Evolutionary conservation across 2,329 filamentous ascomycete species (phyloP).

Genomic region (Sphaerulina vaccinii): DNA sequence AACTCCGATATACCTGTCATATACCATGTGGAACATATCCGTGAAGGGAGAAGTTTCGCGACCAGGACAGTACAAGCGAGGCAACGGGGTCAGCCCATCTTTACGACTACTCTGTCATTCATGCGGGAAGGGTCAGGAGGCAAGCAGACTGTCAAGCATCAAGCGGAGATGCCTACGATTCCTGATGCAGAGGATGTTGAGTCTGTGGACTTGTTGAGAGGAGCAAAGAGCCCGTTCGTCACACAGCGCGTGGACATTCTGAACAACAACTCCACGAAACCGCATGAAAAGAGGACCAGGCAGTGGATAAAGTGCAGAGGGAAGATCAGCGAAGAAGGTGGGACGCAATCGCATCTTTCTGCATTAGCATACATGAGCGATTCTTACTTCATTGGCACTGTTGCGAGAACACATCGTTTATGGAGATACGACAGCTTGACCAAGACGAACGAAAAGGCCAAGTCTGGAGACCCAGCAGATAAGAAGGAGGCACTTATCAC

Average conservation of each 20-base stretch:
- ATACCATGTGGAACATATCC: conserved; percentile 91
- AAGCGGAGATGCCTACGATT: conserved; percentile 52
- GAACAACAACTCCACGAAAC: conserved; percentile 53
- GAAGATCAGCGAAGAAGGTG: conserved; percentile 68
- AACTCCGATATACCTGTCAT: conserved; percentile 81
- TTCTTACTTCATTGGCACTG: conserved; percentile 88
- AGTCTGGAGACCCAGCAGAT: conserved; percentile 10
- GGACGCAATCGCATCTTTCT: conserved; percentile 75
- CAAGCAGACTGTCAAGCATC: conserved; percentile 62
- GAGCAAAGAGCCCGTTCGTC: conserved; percentile 55
- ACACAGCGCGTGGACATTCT: conserved; percentile 57
- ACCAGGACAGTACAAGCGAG: conserved; percentile 95
- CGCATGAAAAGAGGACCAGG: conserved; percentile 64
- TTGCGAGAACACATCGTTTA: conserved; percentile 75
- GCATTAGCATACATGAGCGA: conserved; percentile 88
- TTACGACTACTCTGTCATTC: conserved; percentile 93
- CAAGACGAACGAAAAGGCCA: conserved; percentile 23
- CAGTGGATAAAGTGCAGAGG: conserved; percentile 75
- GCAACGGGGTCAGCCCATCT: conserved; percentile 84
- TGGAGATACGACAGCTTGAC: conserved; percentile 62
- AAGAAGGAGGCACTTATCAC: conserved; percentile 31
- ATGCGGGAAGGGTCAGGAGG: conserved; percentile 63
- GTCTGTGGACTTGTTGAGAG: conserved; percentile 35
- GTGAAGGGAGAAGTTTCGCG: conserved; percentile 84
- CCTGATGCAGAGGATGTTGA: conserved; percentile 44